Evolutionary conservation across 2,329 filamentous ascomycete species (phyloP), one percentile per base, ranked within the genome.

Genomic region (Colletotrichum filicis): DNA sequence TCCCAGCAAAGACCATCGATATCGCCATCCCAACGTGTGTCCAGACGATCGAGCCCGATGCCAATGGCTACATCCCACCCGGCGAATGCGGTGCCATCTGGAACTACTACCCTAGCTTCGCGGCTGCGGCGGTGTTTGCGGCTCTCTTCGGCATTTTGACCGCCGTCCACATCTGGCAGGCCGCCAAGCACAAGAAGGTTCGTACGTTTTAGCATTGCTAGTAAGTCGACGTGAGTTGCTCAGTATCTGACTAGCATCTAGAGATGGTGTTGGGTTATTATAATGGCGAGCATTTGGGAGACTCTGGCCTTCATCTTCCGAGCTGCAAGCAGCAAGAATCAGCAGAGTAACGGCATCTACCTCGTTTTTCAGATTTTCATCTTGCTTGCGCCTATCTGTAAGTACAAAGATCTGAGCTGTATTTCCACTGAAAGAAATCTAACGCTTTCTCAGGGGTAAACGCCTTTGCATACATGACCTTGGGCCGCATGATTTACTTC

Each of bases 401-500:
- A 76, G 77, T 32, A 32, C 30, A 32, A 32, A 32, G 8, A 32
- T 32, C 30, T 32, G 8, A 32, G 30, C 4, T 30, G 8, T 2
- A 32, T 11, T 9, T 32, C 3, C 7, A 32, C 30, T 32, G 30
- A 2, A 32, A 32, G 30, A 32, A 32, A 9, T 32, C 30, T 32
- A 32, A 32, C 8, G 30, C 30, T 11, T 3, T 32, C 30, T 9
- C 30, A 83, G 81, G 81, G 81, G 79, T 87, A n/a, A 87, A 87
- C 71, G 85, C 85, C 2, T 87, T 84, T 72, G 81, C 82, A 30
- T 87, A 86, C 77, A 85, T 87, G 83, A 79, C 83, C 4, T 79
- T 87, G 16, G 85, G 81, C 3, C 81, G 85, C 2, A 85, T 87
- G 83, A 81, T 86, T 28, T 77, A 86, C 76, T 85, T 81, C 74